A percentile compares a stretch with the other conserved stretches of the same genome.
Evolutionary conservation across 768 basidiomycete species (phyloP).

Genomic region (Cyclocybe cylindracea): DNA sequence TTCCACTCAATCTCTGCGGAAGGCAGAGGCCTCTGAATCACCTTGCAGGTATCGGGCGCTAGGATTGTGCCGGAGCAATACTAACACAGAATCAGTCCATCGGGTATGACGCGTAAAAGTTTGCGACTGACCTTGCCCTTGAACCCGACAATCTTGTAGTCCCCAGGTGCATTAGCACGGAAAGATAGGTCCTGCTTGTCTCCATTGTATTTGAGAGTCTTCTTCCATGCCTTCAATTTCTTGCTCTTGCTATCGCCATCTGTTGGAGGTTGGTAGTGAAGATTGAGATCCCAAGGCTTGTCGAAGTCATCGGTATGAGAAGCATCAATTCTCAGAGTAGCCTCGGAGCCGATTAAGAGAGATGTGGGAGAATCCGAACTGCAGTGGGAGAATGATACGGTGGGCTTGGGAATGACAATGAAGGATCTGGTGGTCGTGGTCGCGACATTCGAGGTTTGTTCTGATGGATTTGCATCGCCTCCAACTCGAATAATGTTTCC

Average conservation of each 20-base stretch:
- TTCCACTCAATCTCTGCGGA: constrained; percentile 87
- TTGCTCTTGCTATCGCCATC: constrained; percentile 40
- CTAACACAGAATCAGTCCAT: constrained; percentile 24
- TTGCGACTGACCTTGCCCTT: constrained; percentile 57
- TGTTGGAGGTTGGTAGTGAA: constrained; percentile 59
- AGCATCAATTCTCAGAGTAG: constrained; percentile 53
- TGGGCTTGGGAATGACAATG: constrained; percentile 70
- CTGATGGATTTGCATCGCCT: constrained; percentile 25
- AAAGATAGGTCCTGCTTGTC: constrained; percentile 45
- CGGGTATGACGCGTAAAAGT: constrained; percentile 2
- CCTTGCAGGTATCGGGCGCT: constrained; percentile 78
- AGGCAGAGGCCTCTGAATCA: constrained; percentile 74
- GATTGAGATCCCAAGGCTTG: constrained; percentile 64
- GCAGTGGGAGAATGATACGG: constrained; percentile 73
- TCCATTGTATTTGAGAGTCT: constrained; percentile 53
- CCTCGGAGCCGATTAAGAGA: constrained; percentile 70
- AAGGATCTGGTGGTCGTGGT: constrained; percentile 60
- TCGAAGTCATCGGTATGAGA: constrained; percentile 61
- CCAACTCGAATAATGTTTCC: constrained; percentile 69
- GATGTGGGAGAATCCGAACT: constrained; percentile 68
- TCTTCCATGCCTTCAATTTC: constrained; percentile 61
- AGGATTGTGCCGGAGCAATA: constrained; percentile 83
- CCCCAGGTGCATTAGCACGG: constrained; percentile 64
- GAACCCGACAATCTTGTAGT: constrained; percentile 72
- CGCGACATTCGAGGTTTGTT: constrained; percentile 30